Conservation (phyloP, 1,139 yeast genomes). For the Meyerozyma smithsonii region DNA sequence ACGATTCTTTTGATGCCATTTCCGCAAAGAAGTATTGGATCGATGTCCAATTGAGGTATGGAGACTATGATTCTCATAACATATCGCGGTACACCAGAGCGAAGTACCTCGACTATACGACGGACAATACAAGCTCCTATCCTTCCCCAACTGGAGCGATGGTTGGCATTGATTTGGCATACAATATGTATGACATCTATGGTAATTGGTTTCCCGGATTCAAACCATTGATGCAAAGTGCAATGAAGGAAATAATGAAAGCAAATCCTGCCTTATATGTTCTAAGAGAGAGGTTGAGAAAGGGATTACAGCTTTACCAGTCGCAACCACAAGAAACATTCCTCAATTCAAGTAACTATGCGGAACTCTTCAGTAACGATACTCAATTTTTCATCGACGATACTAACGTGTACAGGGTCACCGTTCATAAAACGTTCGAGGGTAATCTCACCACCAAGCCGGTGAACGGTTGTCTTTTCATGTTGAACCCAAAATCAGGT, state of each 20-base stretch:
- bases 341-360: slow-evolving; percentile 82
- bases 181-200: slow-evolving; percentile 92
- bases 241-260: slow-evolving; percentile 92
- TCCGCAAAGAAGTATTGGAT: slow-evolving; percentile 83
- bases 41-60: slow-evolving; percentile 91
- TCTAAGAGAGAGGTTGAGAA: slow-evolving; percentile 86
- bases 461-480: slow-evolving; percentile 88
- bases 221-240: slow-evolving; percentile 83
- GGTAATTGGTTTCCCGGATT: slow-evolving; percentile 98
- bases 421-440: slow-evolving; percentile 87
- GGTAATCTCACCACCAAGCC: slow-evolving; percentile 93
- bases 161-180: slow-evolving; percentile 89
- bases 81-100: slow-evolving; percentile 92
- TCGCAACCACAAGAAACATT: slow-evolving; percentile 92
- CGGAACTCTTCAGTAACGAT: slow-evolving; percentile 82
- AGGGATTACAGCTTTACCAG: slow-evolving; percentile 89
- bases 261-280: slow-evolving; percentile 93
- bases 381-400: slow-evolving; percentile 86
- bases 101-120: slow-evolving; percentile 86
- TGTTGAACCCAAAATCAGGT: slow-evolving; percentile 85
- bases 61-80: slow-evolving; percentile 97
- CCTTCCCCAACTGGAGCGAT: slow-evolving; percentile 94
- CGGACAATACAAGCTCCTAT: slow-evolving; percentile 78
- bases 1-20: slow-evolving; percentile 46
- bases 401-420: slow-evolving; percentile 89